Percentiles rank a stretch among this genome's conserved stretches.
Evolutionary conservation across 768 basidiomycete genomes (phyloP).

Genomic region (Dioszegia hungarica): DNA sequence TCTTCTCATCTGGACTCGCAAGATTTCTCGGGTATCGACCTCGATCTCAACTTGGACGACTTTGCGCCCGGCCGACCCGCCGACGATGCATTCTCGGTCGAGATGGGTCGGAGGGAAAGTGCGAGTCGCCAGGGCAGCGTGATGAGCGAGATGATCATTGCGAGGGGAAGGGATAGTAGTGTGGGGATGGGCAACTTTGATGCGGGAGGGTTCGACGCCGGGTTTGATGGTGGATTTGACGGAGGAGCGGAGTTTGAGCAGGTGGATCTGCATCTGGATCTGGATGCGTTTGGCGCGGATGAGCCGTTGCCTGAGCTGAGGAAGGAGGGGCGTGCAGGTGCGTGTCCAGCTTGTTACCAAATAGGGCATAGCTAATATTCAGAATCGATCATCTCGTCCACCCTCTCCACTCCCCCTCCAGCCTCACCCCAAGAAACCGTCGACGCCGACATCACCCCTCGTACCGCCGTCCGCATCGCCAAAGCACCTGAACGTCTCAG

Average conservation of each 20-base stretch:
- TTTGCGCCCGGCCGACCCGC: background rate
- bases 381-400: constrained; percentile 51
- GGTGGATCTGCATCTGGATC: constrained; percentile 18
- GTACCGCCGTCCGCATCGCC: constrained; percentile 36
- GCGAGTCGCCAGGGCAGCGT: constrained; percentile 8
- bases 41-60: constrained; percentile 28
- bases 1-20: constrained; percentile 34
- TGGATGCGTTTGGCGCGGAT: constrained; percentile 2
- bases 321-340: constrained; percentile 54
- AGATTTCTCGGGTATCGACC: constrained; percentile 40
- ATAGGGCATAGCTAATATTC: background rate
- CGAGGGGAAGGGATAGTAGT: background rate
- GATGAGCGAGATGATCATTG: constrained; percentile 8
- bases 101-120: constrained; percentile 3
- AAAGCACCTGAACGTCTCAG: constrained; percentile 49
- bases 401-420: constrained; percentile 70
- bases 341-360: background rate
- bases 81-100: constrained; percentile 4
- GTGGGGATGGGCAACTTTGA: constrained; percentile 7
- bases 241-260: background rate
- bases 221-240: constrained; percentile 5
- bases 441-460: constrained; percentile 44
- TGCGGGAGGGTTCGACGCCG: constrained; percentile 7
- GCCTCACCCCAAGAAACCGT: constrained; percentile 44
- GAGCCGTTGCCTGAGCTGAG: constrained; percentile 52